Evolutionary conservation across 2,329 filamentous ascomycete genomes (phyloP), one percentile per base, ranked within the genome.

Genomic region (Penicillium thymicola): DNA sequence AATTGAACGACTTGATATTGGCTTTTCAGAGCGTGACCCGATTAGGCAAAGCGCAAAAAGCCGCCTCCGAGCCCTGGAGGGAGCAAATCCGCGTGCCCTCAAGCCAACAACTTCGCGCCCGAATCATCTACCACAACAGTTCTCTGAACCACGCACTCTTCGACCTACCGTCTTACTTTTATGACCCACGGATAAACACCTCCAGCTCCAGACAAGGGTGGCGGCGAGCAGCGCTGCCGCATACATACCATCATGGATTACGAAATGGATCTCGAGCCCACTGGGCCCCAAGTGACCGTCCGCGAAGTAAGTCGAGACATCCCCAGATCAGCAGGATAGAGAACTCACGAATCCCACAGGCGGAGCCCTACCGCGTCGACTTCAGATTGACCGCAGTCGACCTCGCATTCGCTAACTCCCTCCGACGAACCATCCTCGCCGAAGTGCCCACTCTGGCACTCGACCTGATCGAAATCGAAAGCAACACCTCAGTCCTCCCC

Each of bases 381-480:
- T 97, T 97, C 79, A 88, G 94, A 75, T 85, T 99, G 56, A 88
- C 85, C 69, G 91, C 91, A 72, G 90, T 93, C 68, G 91, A 96
- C 72, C 87, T 97, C 57, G 85, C 92, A 61, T 91, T 97, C 67
- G 93, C 93, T 68, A 99, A 99, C 81, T 89, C 92, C 44, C 79
- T 97, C 59, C 92, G 93, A 60, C 90, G 93, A 71, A 83, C 91
- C 57, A 93, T 97, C 78, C 87, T 96, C 64, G 90, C 91, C 68
- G 93, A 99, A 77, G 89, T 99, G 58, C 92, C 93, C 11, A 97
- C 91, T 25, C 87, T 97, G 67, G 92, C 94, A 61, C 92, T 97
- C 74, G 93, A 99, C 70, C 84, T 96, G 14, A 92, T 97, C 61
- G 91, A 97, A 75, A 87, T 99, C 63, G 88, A 95, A 70, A 84